Percentiles rank a stretch among this genome's conserved stretches.
Evolutionary conservation across 2,329 filamentous ascomycete genomes (phyloP).

Genomic region (Clonostachys rosea): DNA sequence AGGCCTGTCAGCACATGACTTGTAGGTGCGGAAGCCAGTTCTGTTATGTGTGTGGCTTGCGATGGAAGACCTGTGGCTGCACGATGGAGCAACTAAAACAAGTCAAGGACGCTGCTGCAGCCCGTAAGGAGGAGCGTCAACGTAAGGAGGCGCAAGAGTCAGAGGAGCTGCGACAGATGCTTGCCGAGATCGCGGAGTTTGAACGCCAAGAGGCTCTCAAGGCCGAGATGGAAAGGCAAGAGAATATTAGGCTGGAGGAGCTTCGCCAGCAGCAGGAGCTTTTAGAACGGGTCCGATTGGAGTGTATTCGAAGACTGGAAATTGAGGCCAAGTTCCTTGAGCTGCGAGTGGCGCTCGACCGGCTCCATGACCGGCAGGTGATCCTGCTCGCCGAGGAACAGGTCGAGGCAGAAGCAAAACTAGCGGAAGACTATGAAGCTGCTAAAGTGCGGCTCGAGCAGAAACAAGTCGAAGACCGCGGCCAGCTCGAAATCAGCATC

Average conservation of each 20-base stretch:
- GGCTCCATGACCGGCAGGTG: slow-evolving; percentile 36
- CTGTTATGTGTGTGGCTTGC: slow-evolving; percentile 72
- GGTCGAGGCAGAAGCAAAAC: slow-evolving; percentile 20
- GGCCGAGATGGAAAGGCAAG: slow-evolving; percentile 29
- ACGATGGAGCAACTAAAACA: slow-evolving; percentile 36
- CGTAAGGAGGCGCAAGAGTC: slow-evolving; percentile 24
- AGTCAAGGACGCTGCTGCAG: slow-evolving; percentile 29
- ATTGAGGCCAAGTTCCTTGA: slow-evolving; percentile 31
- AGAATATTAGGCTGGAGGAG: slow-evolving; percentile 26
- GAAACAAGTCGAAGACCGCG: slow-evolving; percentile 24
- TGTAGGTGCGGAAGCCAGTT: slow-evolving; percentile 79
- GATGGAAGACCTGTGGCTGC: slow-evolving; percentile 72
- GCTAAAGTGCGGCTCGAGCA: slow-evolving; percentile 19
- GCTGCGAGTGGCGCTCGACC: slow-evolving; percentile 25
- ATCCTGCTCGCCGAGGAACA: slow-evolving; percentile 29
- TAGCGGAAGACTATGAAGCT: slow-evolving; percentile 14
- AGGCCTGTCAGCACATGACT: slow-evolving; percentile 84
- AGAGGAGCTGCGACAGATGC: slow-evolving; percentile 27
- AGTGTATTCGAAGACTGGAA: slow-evolving; percentile 30
- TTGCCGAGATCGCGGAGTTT: slow-evolving; percentile 41
- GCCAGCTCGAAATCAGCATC: slow-evolving; percentile 14
- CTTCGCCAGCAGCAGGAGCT: slow-evolving; percentile 28
- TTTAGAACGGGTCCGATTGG: slow-evolving; percentile 28
- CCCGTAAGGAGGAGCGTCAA: slow-evolving; percentile 23
- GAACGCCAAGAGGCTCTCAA: slow-evolving; percentile 38